These are phyloP conservation scores for Globisporangium perplexum DNA, from an alignment of 352 stramenopile species.

Conservation along the genomic window DNA sequence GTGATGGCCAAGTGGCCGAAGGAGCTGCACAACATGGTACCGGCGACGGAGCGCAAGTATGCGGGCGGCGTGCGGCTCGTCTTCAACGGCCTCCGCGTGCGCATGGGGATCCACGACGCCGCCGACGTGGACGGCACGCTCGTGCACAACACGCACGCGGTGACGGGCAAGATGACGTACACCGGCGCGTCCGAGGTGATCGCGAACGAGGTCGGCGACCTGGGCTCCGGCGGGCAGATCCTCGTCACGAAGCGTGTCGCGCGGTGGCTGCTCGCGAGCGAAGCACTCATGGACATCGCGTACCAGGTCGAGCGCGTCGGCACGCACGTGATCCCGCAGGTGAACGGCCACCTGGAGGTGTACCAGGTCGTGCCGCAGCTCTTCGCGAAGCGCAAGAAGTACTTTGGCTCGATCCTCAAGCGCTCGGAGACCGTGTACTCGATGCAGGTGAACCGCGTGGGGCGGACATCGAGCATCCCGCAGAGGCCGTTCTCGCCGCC, in stretches of 20 bases:
- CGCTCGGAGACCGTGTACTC: conserved; percentile 12
- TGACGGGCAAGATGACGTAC: conserved; percentile 64
- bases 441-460: background rate
- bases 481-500: background rate
- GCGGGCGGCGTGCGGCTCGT: conserved; percentile 30
- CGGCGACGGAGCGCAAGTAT: conserved; percentile 49
- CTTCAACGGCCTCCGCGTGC: conserved; percentile 61
- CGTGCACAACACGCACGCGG: conserved; percentile 45
- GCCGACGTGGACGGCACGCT: conserved; percentile 41
- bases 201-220: conserved; percentile 51
- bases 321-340: conserved; percentile 22
- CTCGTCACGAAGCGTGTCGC: conserved; percentile 60
- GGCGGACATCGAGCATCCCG: background rate
- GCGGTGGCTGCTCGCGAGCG: conserved; percentile 34
- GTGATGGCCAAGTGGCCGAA: conserved; percentile 57
- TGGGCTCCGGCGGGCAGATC: conserved; percentile 65
- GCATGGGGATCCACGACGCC: conserved; percentile 76
- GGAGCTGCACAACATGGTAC: conserved; percentile 39
- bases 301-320: conserved; percentile 1
- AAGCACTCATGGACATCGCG: conserved; percentile 5
- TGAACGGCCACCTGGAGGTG: conserved; percentile 33
- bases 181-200: conserved; percentile 64
- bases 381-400: conserved; percentile 14
- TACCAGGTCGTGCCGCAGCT: conserved; percentile 33
- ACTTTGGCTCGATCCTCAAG: conserved; percentile 14